Base-by-base conservation (phyloP, 2,329 filamentous ascomycete genomes). In the Hypoxylon sp. region DNA sequence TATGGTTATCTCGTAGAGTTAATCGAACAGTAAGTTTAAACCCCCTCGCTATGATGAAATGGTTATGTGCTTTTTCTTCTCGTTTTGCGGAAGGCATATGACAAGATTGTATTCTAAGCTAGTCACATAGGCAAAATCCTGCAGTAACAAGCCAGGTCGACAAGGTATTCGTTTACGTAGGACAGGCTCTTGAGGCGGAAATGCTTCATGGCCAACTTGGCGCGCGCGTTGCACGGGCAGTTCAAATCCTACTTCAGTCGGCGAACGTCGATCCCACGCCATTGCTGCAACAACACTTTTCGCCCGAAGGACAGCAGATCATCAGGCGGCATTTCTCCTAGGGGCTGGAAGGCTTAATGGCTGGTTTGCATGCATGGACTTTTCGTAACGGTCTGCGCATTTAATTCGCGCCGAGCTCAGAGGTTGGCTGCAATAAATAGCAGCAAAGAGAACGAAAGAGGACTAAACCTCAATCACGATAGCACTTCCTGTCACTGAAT, bases 1-100 rank as follows among this genome's bases (percentile, higher is more conserved):
- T 99, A 99, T 78, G 90, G 91, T 48, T 99, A 97, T 82, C 84
- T 99, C 64, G 90, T 93, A 11, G 91, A 97, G 78, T 82, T 99
- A 69, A 98, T 98, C 78, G 92, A 97, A 73, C 92, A 97, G 96
- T 98, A 89, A 88, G 94, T 90, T 46, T 64, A 53, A 56, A 36
- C 38, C 41, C 23, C 62, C 56, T 25, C 17, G 7, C 10, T 14
- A 51, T 30, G 7, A 23, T 9, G 13, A 14, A 30, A 7, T n/a
- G 25, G 34, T 52, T 23, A n/a, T 23, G 0, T n/a, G 41, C 1
- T 21, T 25, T 23, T 10, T 14, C 7, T 46, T 52, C 23, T 19
- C 6, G 7, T 25, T 17, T n/a, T 43, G 34, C 11, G 43, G 55
- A 5, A 45, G 38, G 56, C 60, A n/a, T 19, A 2, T 52, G 19